Conservation (phyloP, 345 rosid genomes). For the Eutrema japonicum region DNA sequence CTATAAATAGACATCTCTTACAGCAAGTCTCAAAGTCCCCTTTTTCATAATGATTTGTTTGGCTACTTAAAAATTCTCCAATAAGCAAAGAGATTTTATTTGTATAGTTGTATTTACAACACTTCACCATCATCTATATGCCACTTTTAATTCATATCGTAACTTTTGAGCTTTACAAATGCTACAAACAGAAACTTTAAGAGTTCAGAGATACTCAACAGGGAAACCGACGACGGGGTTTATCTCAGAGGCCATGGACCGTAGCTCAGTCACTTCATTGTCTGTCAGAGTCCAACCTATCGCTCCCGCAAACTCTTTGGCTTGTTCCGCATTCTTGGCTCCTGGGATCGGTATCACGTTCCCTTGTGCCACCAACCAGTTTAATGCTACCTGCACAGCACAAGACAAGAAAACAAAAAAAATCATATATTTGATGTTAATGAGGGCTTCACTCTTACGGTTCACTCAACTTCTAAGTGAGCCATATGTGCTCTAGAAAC, state of each 20-base stretch:
- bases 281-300: constrained; percentile 76
- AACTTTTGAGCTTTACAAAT: constrained; percentile 33
- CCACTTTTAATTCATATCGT: constrained; percentile 14
- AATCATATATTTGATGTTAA: background rate
- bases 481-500: constrained; percentile 10
- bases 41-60: background rate
- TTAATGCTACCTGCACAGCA: constrained; percentile 67
- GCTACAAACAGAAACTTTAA: constrained; percentile 39
- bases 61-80: background rate
- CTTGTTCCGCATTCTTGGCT: constrained; percentile 84
- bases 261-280: constrained; percentile 73
- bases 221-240: constrained; percentile 75
- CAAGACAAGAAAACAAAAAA: constrained; percentile 17
- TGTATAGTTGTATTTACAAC: constrained; percentile 15
- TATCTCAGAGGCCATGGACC: constrained; percentile 69
- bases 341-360: constrained; percentile 97
- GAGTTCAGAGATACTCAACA: constrained; percentile 60
- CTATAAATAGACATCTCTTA: constrained; percentile 3
- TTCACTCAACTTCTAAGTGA: constrained; percentile 5
- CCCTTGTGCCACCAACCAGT: constrained; percentile 92
- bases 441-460: constrained; percentile 11
- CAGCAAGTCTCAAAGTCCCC: background rate
- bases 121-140: constrained; percentile 29
- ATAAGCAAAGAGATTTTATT: constrained; percentile 19
- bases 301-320: constrained; percentile 79